A percentile compares a stretch with the other conserved stretches of the same genome.
Conservation (phyloP, 371 early-diverging fungal genomes). For the Lichtheimia corymbifera region DNA sequence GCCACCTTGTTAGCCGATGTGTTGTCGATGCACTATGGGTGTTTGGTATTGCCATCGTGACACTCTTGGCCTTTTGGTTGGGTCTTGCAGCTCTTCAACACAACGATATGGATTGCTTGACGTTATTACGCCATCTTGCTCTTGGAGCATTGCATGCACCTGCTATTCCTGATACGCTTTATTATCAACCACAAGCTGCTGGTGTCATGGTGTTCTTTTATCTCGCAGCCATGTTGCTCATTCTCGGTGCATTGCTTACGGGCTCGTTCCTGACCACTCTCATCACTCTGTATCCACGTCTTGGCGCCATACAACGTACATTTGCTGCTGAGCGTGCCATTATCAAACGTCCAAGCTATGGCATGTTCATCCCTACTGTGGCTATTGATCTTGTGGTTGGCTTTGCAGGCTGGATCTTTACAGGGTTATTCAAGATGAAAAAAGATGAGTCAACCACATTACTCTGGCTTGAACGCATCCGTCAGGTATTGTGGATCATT, state of each 20-base stretch:
- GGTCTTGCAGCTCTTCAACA: conserved; percentile 41
- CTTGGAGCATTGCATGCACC: conserved; percentile 51
- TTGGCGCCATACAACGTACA: conserved; percentile 20
- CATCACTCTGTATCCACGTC: conserved; percentile 20
- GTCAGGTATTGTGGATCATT: conserved; percentile 42
- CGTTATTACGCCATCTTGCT: conserved; percentile 31
- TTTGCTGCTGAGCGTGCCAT: conserved; percentile 20
- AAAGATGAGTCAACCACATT: conserved; percentile 10
- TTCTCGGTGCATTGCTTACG: conserved; percentile 30
- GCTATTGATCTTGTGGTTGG: conserved; percentile 33
- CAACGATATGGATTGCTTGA: conserved; percentile 26
- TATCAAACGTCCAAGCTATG: conserved; percentile 14
- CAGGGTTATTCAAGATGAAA: conserved; percentile 5
- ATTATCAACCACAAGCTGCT: conserved; percentile 33
- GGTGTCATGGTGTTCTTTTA: conserved; percentile 35
- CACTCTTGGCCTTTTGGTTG: conserved; percentile 39
- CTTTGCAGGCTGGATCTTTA: conserved; percentile 9
- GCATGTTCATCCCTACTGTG: conserved; percentile 28
- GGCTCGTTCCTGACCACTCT: conserved; percentile 43
- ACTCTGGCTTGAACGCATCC: conserved; percentile 27
- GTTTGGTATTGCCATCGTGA: conserved; percentile 18
- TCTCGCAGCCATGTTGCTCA: conserved; percentile 32
- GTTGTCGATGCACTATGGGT: conserved; percentile 36
- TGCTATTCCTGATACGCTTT: conserved; percentile 36
- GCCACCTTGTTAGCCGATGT: conserved; percentile 31